Base-by-base conservation (phyloP, 2,329 filamentous ascomycete species). In the Ceratocystis destructans region DNA sequence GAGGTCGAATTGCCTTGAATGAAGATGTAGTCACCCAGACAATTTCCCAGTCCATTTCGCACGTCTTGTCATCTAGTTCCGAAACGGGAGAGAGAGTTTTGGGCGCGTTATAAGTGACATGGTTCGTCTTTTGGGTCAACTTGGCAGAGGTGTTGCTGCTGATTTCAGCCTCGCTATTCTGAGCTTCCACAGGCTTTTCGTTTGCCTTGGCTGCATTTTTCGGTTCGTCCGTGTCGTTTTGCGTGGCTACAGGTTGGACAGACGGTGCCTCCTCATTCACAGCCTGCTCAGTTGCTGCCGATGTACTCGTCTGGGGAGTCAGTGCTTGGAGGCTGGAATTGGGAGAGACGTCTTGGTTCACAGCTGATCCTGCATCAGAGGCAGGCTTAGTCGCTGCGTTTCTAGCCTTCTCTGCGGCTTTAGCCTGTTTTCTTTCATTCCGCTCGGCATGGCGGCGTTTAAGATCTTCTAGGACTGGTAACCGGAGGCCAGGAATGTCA, bases 41-140 rank as follows among this genome's bases (percentile, higher is more conserved):
- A 41, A 67, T 50, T 37, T 67, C 66, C 66, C 66, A 67, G 48
- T 67, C 66, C 66, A 67, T 67, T 6, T 64, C 50, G 12, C n/a
- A 33, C 6, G 20, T 25, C 20, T 44, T 15, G 12, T 4, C 20
- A 12, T 44, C 59, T 15, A 37, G 8, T n/a, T 28, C 57, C 2
- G 37, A 22, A 28, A 57, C 50, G 15, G 50, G 20, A 28, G 22
- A 31, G 3, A 7, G 22, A 5, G 20, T 5, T 10, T 12, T 22
- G 59, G 59, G 17, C 25, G 31, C 10, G 31, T 20, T 46, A 44
- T 41, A 20, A 31, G 5, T 50, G 15, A 17, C 3, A 50, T 5
- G n/a, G 37, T 15, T 20, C 3, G 12, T 5, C 25, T 44, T 62
- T 5, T 22, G 59, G 17, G 15, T 7, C 5, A 20, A n/a, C 5